Evolutionary conservation across 768 basidiomycete genomes (phyloP).

Genomic region (Jaapia argillacea): DNA sequence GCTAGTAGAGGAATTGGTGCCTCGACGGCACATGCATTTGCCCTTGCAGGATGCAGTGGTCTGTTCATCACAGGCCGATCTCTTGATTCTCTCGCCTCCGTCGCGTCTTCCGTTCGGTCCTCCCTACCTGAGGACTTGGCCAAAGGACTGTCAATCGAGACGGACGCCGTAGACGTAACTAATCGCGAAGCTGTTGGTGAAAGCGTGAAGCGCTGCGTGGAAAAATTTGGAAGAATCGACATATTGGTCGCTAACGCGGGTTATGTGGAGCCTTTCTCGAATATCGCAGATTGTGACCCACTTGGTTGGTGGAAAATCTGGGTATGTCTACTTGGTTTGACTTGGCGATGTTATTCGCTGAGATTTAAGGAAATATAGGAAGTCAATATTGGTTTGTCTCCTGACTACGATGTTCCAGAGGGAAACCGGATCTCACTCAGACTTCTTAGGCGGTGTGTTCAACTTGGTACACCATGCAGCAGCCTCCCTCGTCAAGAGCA

Average conservation of each 20-base stretch:
- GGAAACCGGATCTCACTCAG: background rate
- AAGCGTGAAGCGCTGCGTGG: background rate
- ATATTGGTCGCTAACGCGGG: constrained; percentile 1
- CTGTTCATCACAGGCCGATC: background rate
- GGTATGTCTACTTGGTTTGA: background rate
- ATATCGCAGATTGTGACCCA: background rate
- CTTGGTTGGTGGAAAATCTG: background rate
- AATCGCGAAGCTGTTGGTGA: background rate
- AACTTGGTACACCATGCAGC: background rate
- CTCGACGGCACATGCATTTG: background rate
- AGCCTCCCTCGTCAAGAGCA: background rate
- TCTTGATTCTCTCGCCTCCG: background rate
- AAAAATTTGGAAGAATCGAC: background rate
- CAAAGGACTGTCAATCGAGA: too few species aligned
- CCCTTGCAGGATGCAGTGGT: background rate
- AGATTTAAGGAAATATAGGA: background rate
- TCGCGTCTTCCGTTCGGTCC: background rate
- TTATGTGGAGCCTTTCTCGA: background rate
- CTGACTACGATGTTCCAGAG: background rate
- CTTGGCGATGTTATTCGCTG: background rate
- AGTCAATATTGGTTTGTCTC: background rate
- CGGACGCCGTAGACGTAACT: background rate
- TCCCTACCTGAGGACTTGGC: background rate
- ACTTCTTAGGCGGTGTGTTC: background rate
- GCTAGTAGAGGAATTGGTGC: background rate